A percentile compares a stretch with the other conserved stretches of the same genome.
Conservation (phyloP, 139 green algal genomes). For the Chlorella sp. region DNA sequence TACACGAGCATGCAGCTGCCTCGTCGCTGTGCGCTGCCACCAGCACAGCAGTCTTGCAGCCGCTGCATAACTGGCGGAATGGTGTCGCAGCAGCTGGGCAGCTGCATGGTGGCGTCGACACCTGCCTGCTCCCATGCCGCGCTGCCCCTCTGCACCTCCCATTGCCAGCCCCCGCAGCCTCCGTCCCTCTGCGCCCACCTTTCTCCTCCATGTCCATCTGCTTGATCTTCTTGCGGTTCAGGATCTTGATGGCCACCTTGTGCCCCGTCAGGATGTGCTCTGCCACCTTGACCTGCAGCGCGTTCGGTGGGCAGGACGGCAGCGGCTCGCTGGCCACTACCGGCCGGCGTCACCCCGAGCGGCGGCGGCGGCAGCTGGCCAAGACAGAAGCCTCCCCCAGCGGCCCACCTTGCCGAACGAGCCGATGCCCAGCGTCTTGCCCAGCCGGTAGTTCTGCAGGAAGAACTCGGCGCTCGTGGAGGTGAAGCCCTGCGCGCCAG, state of each 20-base stretch:
- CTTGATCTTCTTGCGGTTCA: slow-evolving; percentile 99
- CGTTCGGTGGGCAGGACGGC: too few relatives aligned
- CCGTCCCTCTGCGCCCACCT: slow-evolving; percentile 52
- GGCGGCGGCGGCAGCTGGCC: too few relatives aligned
- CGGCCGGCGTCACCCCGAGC: too few relatives aligned
- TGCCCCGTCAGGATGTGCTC: slow-evolving; percentile 98
- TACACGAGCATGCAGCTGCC: too few relatives aligned
- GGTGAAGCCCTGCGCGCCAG: slow-evolving; percentile 9
- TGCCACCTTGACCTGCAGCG: slow-evolving; percentile 92
- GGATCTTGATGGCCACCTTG: slow-evolving; percentile 99
- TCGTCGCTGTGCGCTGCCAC: too few relatives aligned
- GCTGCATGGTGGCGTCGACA: too few relatives aligned
- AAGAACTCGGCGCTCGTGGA: slow-evolving; percentile 81
- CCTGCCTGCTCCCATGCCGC: too few relatives aligned
- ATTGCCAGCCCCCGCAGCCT: not conserved
- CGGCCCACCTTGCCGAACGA: slow-evolving; percentile 95
- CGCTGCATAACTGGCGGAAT: too few relatives aligned
- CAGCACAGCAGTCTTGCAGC: too few relatives aligned
- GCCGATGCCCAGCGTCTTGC: slow-evolving; percentile 98
- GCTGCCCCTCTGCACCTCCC: too few relatives aligned
- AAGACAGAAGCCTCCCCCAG: too few relatives aligned
- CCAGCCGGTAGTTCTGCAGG: slow-evolving; percentile 96
- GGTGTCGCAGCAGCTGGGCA: too few relatives aligned
- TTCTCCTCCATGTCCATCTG: slow-evolving; percentile 99
- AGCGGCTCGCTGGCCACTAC: not conserved